Conservation (phyloP, 2,329 filamentous ascomycete genomes). For the Chaetomium globosum region DNA sequence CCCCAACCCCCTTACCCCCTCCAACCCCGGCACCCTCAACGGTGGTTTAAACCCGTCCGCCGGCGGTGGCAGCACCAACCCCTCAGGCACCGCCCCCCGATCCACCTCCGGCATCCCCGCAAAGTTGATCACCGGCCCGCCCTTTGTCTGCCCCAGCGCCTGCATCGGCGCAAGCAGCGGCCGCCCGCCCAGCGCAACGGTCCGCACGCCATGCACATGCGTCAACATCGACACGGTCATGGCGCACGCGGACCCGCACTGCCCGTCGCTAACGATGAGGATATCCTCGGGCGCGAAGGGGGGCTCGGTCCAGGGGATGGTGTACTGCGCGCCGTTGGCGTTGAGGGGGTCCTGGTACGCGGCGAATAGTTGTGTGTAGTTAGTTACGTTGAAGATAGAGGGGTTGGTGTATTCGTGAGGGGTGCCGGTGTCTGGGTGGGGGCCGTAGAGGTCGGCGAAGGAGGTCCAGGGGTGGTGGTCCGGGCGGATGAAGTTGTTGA, state of each 20-base stretch:
- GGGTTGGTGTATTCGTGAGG: neutral
- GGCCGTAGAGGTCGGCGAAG: conserved; percentile 17
- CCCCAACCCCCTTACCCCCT: neutral
- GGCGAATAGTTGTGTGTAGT: neutral
- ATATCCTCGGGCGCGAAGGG: conserved; percentile 47
- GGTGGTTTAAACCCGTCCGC: neutral
- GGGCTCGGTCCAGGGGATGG: neutral
- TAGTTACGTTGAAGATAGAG: conserved; percentile 9
- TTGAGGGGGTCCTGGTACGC: neutral
- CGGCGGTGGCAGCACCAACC: neutral
- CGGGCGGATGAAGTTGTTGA: neutral
- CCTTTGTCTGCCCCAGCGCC: conserved; percentile 61
- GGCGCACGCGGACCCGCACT: conserved; percentile 63
- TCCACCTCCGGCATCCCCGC: conserved; percentile 19
- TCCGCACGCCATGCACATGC: conserved; percentile 55
- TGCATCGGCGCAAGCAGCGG: conserved; percentile 56
- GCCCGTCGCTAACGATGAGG: conserved; percentile 55
- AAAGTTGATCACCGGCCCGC: conserved; percentile 46
- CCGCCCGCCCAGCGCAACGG: conserved; percentile 61
- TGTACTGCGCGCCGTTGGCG: neutral
- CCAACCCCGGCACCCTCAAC: neutral
- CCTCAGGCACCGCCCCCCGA: neutral
- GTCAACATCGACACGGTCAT: conserved; percentile 60
- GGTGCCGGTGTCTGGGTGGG: neutral
- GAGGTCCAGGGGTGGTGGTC: conserved; percentile 14